Percentiles rank a stretch among this genome's conserved stretches.
Conservation (phyloP, 257 asterid species). For the Ophiorrhiza pumila region DNA sequence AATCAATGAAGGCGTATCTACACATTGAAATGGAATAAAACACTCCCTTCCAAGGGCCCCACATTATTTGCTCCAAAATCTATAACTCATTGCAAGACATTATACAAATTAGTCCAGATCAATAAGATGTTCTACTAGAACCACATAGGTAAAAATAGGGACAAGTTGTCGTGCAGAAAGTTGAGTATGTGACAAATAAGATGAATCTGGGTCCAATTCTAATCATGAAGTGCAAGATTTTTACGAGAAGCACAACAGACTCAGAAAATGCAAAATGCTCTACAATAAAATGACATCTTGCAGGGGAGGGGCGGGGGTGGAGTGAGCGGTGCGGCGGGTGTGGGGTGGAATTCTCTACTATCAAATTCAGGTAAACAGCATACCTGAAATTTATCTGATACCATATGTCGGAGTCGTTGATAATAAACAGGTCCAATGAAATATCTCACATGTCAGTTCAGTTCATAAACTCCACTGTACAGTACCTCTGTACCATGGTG, state of each 20-base stretch:
- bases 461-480: conserved; percentile 87
- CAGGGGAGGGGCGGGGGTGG: not conserved
- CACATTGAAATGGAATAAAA: not conserved
- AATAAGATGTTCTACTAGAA: not conserved
- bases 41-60: not conserved
- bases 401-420: conserved; percentile 98
- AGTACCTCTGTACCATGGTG: conserved; percentile 84
- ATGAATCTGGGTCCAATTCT: not conserved
- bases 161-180: not conserved
- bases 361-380: not conserved
- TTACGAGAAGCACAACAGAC: too few species aligned
- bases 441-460: conserved; percentile 84
- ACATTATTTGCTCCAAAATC: too few species aligned
- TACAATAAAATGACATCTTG: not conserved
- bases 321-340: too few species aligned
- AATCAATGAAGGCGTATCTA: too few species aligned
- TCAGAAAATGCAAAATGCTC: not conserved
- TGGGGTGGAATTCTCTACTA: too few species aligned
- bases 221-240: not conserved
- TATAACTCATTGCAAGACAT: not conserved
- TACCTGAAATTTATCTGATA: conserved; percentile 96
- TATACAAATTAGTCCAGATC: not conserved
- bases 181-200: not conserved
- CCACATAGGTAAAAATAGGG: not conserved
- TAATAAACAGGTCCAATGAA: conserved; percentile 96